Evolutionary conservation across 139 green algal genomes (phyloP).

Genomic region (Chlamydomonas schloesseri): DNA sequence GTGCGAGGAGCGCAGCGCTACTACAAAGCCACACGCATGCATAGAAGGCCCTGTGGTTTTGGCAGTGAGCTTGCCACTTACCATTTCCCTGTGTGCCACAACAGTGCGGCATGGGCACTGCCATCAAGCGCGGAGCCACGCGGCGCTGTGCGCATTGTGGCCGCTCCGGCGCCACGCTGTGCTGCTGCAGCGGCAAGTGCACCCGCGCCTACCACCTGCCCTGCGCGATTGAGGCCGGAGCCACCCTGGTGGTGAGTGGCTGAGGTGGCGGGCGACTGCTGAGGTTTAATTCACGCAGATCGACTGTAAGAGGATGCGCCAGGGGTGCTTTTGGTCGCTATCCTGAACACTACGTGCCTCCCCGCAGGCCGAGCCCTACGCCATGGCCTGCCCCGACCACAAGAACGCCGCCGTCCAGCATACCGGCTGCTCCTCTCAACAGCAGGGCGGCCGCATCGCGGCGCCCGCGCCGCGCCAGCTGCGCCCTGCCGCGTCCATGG

Average conservation of each 20-base stretch:
- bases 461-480: background rate
- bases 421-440: too few species aligned
- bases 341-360: too few species aligned
- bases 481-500: background rate
- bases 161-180: slow-evolving; percentile 49
- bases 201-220: slow-evolving; percentile 48
- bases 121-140: slow-evolving; percentile 20
- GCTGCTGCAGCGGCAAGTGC: slow-evolving; percentile 47
- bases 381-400: slow-evolving; percentile 45
- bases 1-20: too few species aligned
- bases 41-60: too few species aligned
- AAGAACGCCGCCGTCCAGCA: too few species aligned
- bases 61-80: too few species aligned
- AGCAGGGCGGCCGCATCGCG: too few species aligned
- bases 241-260: slow-evolving; percentile 40
- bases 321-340: too few species aligned
- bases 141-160: slow-evolving; percentile 51
- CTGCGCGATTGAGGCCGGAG: slow-evolving; percentile 46
- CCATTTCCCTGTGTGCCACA: background rate
- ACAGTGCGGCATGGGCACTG: slow-evolving; percentile 34
- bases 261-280: background rate
- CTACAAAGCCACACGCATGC: too few species aligned
- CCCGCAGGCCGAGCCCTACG: slow-evolving; percentile 59
- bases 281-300: too few species aligned
- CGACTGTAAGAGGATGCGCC: too few species aligned